A percentile compares a stretch with the other conserved stretches of the same genome.
These are phyloP conservation scores for Talaromyces adpressus DNA, from an alignment of 495 filamentous ascomycete genomes.

Conservation along the genomic window DNA sequence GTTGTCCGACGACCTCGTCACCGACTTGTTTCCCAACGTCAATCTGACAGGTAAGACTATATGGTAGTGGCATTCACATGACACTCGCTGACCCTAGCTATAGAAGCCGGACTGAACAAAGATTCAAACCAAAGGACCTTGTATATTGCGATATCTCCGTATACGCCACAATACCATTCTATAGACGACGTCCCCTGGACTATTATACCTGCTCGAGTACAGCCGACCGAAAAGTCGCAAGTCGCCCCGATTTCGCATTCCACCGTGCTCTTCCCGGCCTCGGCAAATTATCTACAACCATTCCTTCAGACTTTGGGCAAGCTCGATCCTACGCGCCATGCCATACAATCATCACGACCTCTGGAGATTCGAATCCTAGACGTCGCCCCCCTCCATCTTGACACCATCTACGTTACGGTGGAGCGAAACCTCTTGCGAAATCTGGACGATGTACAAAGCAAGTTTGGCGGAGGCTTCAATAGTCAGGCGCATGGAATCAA, in stretches of 20 bases:
- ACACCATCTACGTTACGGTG: constrained; percentile 77
- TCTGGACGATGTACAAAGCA: constrained; percentile 54
- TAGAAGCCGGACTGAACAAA: constrained; percentile 8
- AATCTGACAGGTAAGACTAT: constrained; percentile 28
- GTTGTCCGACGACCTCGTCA: constrained; percentile 77
- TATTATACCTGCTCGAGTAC: constrained; percentile 65
- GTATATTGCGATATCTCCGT: constrained; percentile 77
- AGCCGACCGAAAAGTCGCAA: constrained; percentile 68
- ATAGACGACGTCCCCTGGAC: constrained; percentile 71
- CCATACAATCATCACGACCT: constrained; percentile 46
- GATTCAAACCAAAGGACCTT: constrained; percentile 27
- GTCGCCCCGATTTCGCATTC: constrained; percentile 64
- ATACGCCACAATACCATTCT: constrained; percentile 53
- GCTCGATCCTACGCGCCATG: constrained; percentile 43
- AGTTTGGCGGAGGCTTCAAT: constrained; percentile 56
- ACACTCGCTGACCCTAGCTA: background rate
- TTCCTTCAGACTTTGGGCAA: constrained; percentile 62
- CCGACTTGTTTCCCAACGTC: constrained; percentile 66
- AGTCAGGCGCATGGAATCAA: constrained; percentile 24
- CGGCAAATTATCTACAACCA: constrained; percentile 68
- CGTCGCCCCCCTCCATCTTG: constrained; percentile 68
- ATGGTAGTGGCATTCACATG: background rate
- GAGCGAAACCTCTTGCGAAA: constrained; percentile 66
- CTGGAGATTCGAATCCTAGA: constrained; percentile 80
- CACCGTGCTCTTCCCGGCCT: constrained; percentile 77